Conservation (phyloP, 1,284 basidiomycete species). For the Phlebopus sp. region DNA sequence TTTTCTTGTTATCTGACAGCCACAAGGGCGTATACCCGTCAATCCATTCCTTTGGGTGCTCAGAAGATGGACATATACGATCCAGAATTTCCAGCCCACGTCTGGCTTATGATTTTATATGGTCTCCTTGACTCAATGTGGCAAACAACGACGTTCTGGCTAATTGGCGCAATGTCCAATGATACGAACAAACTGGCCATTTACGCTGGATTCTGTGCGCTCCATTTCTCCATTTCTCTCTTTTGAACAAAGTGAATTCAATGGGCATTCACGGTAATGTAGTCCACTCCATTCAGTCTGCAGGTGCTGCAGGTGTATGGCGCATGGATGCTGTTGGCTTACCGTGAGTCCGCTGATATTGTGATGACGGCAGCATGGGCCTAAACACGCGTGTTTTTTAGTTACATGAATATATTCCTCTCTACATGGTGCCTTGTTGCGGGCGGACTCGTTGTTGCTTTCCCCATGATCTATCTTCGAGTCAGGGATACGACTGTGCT, state of each 20-base stretch:
- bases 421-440: conserved; percentile 27
- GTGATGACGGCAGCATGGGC: background rate
- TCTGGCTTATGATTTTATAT: conserved; percentile 38
- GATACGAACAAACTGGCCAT: conserved; percentile 38
- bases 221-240: background rate
- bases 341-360: conserved; percentile 16
- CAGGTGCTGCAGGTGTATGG: conserved; percentile 37
- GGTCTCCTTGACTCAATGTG: conserved; percentile 42
- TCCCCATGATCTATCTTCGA: conserved; percentile 29
- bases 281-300: conserved; percentile 37
- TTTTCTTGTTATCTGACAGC: background rate
- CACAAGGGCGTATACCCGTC: conserved; percentile 19
- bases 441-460: conserved; percentile 25
- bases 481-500: conserved; percentile 27
- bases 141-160: conserved; percentile 40
- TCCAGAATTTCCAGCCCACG: conserved; percentile 29
- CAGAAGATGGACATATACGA: conserved; percentile 30
- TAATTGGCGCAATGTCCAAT: conserved; percentile 41
- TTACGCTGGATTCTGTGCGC: conserved; percentile 40
- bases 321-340: conserved; percentile 30
- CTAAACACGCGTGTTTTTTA: background rate
- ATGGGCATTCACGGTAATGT: background rate
- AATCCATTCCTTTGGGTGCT: conserved; percentile 2
- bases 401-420: conserved; percentile 23
- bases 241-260: background rate